Base-by-base conservation (phyloP, 208 protist genomes). In the Trypanosoma mega region DNA sequence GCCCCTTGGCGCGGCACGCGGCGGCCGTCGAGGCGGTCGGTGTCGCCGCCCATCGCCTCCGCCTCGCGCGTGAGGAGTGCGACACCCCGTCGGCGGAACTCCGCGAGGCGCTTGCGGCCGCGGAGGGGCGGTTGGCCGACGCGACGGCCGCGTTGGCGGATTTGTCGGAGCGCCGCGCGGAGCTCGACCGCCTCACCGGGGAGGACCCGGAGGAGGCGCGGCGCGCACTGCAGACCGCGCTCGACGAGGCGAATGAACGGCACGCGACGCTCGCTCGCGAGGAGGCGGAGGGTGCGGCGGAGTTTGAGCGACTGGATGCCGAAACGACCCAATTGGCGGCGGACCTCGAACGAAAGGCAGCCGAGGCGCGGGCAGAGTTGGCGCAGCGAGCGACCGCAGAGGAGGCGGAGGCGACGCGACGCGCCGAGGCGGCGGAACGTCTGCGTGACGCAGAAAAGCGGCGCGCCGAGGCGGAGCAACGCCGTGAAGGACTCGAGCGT, bases 291-390 rank as follows among this genome's bases (percentile, higher is more conserved):
- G 76, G 72, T 37, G 70, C 74, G 11, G 68, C 78, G 30, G 80
- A 82, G 50, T 92, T 82, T 63, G 88, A 94, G 63, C 71, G 81
- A 0, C 33, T 80, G 20, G 89, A 94, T 47, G 87, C 87, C 6
- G 82, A 96, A 51, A 84, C 68, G 45, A 81, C 88, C 51, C 79
- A 94, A 64, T 49, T 68, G 20, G 78, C 74, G 9, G 57, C 73
- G 4, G 80, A 87, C 55, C 54, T 87, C 27, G 62, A 78, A 20
- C 63, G 52, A 27, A 84, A 86, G 52, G 67, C 63, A n/a, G 23
- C 41, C 12, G 89, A 95, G 27, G 57, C 69, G 4, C 74, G 80
- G 60, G 78, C 82, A 14, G 81, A 94, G 47, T 70, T 87, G 34
- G 50, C 56, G 29, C 72, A 82, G 68, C 69, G 77, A 41, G 73